These are phyloP conservation scores for Monosporascus ibericus DNA, from an alignment of 2,329 filamentous ascomycete genomes.

Conservation along the genomic window DNA sequence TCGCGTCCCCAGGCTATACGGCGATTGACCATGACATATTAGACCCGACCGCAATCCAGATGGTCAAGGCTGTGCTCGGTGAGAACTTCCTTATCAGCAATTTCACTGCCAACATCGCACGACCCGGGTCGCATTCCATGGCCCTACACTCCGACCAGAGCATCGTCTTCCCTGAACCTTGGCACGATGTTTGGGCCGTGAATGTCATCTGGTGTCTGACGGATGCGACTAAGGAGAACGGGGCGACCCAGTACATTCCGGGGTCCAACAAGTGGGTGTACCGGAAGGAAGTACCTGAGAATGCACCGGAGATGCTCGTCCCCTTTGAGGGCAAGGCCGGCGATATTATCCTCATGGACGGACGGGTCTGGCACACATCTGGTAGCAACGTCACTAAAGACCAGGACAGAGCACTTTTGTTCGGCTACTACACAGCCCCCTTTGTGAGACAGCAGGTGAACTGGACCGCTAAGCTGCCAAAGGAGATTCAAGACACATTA, in stretches of 20 bases:
- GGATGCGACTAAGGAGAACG: constrained; percentile 24
- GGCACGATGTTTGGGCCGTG: constrained; percentile 15
- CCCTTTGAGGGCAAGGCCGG: constrained; percentile 27
- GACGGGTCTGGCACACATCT: constrained; percentile 27
- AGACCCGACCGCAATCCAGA: constrained; percentile 8
- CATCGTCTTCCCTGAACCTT: constrained; percentile 26
- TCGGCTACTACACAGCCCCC: constrained; percentile 26
- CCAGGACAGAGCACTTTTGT: constrained; percentile 25
- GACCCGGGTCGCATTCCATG: constrained; percentile 25
- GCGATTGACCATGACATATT: too few relatives aligned
- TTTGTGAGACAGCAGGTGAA: constrained; percentile 27
- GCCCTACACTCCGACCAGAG: constrained; percentile 28
- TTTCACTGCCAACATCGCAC: constrained; percentile 30
- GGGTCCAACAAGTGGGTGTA: constrained; percentile 11
- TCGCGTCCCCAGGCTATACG: too few relatives aligned
- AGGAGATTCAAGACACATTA: constrained; percentile 19
- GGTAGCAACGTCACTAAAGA: constrained; percentile 27
- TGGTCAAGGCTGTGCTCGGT: constrained; percentile 3
- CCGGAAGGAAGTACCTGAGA: constrained; percentile 8
- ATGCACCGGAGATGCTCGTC: constrained; percentile 20
- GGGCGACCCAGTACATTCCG: constrained; percentile 17
- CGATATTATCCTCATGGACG: constrained; percentile 27
- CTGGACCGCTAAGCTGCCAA: constrained; percentile 24
- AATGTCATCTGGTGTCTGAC: constrained; percentile 28
- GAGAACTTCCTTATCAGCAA: constrained; percentile 24